phyloP scores from a whole-genome alignment of 805 yeast genomes.

The Nakazawaea anatomiae region DNA sequence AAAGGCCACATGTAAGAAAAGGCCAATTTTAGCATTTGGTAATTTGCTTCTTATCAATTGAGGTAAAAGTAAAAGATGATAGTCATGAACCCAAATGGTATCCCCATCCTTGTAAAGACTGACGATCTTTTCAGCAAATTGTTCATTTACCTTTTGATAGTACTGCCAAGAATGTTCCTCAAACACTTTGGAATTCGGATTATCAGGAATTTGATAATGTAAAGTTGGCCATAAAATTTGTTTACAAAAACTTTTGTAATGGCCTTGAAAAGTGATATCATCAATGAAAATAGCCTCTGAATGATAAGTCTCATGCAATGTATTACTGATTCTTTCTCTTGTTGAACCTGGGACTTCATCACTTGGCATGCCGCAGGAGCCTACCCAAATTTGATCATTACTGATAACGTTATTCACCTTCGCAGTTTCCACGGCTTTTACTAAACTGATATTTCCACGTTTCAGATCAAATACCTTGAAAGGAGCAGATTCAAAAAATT shows the following conservation, averaged over 20 bases:
- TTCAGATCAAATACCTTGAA: constrained; percentile 68
- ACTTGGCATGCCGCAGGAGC: constrained; percentile 89
- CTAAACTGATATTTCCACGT: constrained; percentile 84
- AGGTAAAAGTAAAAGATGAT: constrained; percentile 84
- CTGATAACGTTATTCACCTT: constrained; percentile 26
- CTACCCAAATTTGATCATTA: constrained; percentile 62
- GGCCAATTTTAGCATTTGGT: constrained; percentile 85
- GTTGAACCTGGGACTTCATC: constrained; percentile 65
- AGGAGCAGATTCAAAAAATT: constrained; percentile 52
- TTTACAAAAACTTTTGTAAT: constrained; percentile 86
- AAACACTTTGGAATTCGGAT: constrained; percentile 88
- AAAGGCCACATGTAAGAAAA: constrained; percentile 88
- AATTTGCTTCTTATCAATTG: constrained; percentile 68
- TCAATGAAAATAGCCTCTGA: constrained; percentile 65
- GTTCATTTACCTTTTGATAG: constrained; percentile 68
- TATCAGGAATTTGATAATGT: constrained; percentile 90
- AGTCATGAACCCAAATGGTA: constrained; percentile 89
- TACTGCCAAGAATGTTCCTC: constrained; percentile 94
- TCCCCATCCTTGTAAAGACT: constrained; percentile 68
- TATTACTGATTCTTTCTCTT: constrained; percentile 44
- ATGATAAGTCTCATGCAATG: constrained; percentile 41
- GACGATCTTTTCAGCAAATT: constrained; percentile 72
- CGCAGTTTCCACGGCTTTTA: constrained; percentile 74
- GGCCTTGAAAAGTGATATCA: constrained; percentile 83
- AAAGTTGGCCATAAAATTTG: constrained; percentile 96